Percentiles rank a stretch among this genome's conserved stretches.
These are phyloP conservation scores for Candida ponderosae DNA, from an alignment of 805 yeast species.

Conservation along the genomic window DNA sequence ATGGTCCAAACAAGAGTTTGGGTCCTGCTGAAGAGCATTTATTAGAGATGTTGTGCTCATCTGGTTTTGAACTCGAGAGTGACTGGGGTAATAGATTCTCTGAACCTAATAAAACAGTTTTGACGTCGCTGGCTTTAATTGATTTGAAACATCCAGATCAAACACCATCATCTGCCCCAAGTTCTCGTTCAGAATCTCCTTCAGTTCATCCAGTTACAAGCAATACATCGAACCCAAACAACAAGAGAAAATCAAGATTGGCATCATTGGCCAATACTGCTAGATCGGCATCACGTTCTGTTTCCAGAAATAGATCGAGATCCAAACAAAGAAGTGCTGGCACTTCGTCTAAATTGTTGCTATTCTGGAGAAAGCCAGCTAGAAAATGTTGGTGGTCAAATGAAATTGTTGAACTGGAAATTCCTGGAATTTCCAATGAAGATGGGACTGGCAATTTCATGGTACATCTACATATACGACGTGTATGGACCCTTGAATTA, in stretches of 20 bases:
- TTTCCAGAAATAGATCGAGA: conserved; percentile 38
- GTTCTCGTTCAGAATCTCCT: conserved; percentile 19
- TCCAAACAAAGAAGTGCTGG: conserved; percentile 27
- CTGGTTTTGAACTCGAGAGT: conserved; percentile 66
- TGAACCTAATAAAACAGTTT: conserved; percentile 83
- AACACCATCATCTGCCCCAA: conserved; percentile 11
- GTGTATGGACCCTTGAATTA: conserved; percentile 96
- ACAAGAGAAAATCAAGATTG: conserved; percentile 46
- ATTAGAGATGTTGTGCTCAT: conserved; percentile 87
- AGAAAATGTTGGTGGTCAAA: conserved; percentile 98
- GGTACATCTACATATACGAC: conserved; percentile 74
- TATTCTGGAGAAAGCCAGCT: conserved; percentile 98
- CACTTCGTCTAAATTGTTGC: conserved; percentile 54
- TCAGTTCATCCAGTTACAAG: conserved; percentile 35
- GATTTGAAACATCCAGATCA: conserved; percentile 35
- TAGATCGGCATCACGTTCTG: conserved; percentile 50
- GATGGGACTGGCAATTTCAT: conserved; percentile 24
- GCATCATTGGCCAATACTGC: conserved; percentile 51
- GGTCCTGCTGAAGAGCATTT: conserved; percentile 94
- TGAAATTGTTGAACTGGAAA: conserved; percentile 38
- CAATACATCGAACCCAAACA: conserved; percentile 22
- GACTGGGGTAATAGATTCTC: conserved; percentile 86
- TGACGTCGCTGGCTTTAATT: conserved; percentile 73
- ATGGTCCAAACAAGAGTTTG: conserved; percentile 40
- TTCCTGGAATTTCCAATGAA: conserved; percentile 23